Evolutionary conservation across 2,329 filamentous ascomycete genomes (phyloP).

Genomic region (Chaetomiaceae sp.): DNA sequence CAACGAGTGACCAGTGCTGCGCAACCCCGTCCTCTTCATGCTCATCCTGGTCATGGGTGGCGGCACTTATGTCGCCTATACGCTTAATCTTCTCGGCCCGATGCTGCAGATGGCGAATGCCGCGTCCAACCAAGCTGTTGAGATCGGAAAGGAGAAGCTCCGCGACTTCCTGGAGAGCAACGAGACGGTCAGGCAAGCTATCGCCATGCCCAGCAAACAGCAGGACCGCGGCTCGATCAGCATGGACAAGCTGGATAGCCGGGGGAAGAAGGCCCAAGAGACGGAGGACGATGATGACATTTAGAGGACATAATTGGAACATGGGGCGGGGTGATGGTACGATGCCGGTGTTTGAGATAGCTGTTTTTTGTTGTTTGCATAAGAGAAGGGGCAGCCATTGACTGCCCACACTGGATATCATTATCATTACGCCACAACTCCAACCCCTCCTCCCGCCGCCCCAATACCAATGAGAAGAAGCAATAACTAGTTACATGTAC

Average conservation of each 20-base stretch:
- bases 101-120: constrained; percentile 95
- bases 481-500: constrained; percentile 1
- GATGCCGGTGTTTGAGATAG: constrained; percentile 4
- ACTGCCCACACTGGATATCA: constrained; percentile 15
- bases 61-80: constrained; percentile 84
- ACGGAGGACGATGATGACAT: constrained; percentile 53
- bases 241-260: constrained; percentile 57
- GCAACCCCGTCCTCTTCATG: constrained; percentile 90
- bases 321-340: constrained; percentile 4
- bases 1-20: constrained; percentile 59
- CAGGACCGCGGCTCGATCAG: constrained; percentile 46
- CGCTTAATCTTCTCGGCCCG: constrained; percentile 89
- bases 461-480: constrained; percentile 14
- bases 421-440: constrained; percentile 4
- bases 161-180: constrained; percentile 84
- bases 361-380: constrained; percentile 9
- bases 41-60: constrained; percentile 72
- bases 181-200: constrained; percentile 78
- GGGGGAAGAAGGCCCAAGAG: constrained; percentile 47
- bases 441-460: no score
- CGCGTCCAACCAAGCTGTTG: constrained; percentile 76
- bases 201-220: constrained; percentile 61
- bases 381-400: background rate
- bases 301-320: constrained; percentile 30
- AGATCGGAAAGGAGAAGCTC: constrained; percentile 87